Evolutionary conservation across 2,329 filamentous ascomycete species (phyloP).

Genomic region (Elsinoe australis): DNA sequence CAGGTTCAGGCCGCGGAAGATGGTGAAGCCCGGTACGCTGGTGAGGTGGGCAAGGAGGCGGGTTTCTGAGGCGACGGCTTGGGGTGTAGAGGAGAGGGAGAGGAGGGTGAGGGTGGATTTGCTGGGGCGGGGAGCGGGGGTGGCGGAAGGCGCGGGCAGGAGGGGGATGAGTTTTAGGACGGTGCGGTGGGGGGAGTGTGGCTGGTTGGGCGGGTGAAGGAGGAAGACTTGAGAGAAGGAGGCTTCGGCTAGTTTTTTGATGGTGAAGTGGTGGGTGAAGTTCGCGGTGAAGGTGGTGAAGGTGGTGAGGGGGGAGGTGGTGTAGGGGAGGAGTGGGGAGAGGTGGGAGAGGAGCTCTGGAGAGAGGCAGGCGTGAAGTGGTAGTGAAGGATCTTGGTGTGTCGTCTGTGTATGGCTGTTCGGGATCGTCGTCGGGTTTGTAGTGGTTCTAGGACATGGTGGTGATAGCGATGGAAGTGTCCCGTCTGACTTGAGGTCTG

Average conservation of each 20-base stretch:
- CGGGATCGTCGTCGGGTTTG: too few species aligned
- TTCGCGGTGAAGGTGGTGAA: slow-evolving; percentile 38
- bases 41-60: slow-evolving; percentile 51
- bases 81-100: slow-evolving; percentile 38
- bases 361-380: neutral
- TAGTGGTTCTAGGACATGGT: too few species aligned
- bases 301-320: slow-evolving; percentile 28
- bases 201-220: slow-evolving; percentile 33
- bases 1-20: slow-evolving; percentile 52
- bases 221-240: slow-evolving; percentile 61
- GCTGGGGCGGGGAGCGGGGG: slow-evolving; percentile 43
- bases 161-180: slow-evolving; percentile 43
- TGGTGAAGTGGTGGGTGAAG: slow-evolving; percentile 39
- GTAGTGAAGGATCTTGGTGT: neutral
- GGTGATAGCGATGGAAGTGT: too few species aligned
- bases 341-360: slow-evolving; percentile 21
- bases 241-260: slow-evolving; percentile 58
- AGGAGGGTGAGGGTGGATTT: slow-evolving; percentile 39
- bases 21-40: slow-evolving; percentile 54
- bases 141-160: slow-evolving; percentile 33
- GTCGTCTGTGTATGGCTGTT: neutral
- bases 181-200: slow-evolving; percentile 29
- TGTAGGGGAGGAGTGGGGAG: slow-evolving; percentile 25
- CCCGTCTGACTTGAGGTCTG: too few species aligned
- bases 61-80: slow-evolving; percentile 41